These are phyloP conservation scores for Phytophthora pinifolia DNA, from an alignment of 352 stramenopile species.

Conservation along the genomic window DNA sequence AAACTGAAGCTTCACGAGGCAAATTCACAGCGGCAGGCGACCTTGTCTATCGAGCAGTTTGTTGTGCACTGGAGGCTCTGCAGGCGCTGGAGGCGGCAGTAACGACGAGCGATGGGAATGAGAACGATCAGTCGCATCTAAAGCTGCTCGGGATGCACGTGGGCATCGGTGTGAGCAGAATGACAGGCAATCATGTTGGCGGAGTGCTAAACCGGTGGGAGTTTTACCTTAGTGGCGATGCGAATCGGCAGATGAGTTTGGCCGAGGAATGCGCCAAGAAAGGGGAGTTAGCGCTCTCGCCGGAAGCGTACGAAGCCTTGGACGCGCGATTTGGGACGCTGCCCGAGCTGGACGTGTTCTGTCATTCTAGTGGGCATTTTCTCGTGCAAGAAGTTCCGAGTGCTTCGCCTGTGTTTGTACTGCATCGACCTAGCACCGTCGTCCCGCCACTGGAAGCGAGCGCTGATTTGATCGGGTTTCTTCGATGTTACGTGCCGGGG, in stretches of 20 bases:
- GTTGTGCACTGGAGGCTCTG: conserved; percentile 61
- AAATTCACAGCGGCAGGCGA: conserved; percentile 40
- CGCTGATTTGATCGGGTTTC: conserved; percentile 53
- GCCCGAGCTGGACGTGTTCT: conserved; percentile 23
- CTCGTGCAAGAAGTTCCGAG: conserved; percentile 30
- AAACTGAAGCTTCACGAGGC: conserved; percentile 53
- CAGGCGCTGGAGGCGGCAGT: conserved; percentile 33
- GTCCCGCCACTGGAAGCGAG: conserved; percentile 17
- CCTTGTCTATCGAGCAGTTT: conserved; percentile 56
- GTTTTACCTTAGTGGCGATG: conserved; percentile 83
- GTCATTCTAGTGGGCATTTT: conserved; percentile 50
- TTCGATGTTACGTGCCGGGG: conserved; percentile 67
- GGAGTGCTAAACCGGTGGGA: conserved; percentile 85
- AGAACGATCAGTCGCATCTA: conserved; percentile 17
- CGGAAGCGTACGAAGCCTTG: conserved; percentile 47
- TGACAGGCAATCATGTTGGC: conserved; percentile 82
- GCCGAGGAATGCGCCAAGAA: conserved; percentile 69
- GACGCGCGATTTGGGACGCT: conserved; percentile 20
- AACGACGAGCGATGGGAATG: conserved; percentile 4
- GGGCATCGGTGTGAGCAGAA: conserved; percentile 72
- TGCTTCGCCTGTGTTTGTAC: background rate
- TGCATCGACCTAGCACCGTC: background rate
- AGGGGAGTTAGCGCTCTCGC: conserved; percentile 73
- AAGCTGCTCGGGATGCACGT: conserved; percentile 76
- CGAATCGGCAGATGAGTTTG: conserved; percentile 79